These are phyloP conservation scores for Podospora comata DNA, from an alignment of 495 filamentous ascomycete species.

Conservation along the genomic window DNA sequence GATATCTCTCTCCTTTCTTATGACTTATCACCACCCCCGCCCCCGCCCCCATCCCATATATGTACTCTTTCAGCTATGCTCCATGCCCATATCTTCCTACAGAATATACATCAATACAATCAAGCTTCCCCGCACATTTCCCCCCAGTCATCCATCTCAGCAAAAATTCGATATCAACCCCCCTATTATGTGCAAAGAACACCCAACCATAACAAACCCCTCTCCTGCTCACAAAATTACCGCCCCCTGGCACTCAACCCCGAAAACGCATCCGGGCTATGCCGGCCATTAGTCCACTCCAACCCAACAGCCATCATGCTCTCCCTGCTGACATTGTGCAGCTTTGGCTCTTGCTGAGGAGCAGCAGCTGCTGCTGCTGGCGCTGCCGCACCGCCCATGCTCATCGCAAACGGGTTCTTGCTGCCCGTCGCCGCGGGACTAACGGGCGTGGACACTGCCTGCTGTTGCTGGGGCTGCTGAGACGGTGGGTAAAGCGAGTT, in stretches of 20 bases:
- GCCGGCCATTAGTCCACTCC: constrained; percentile 71
- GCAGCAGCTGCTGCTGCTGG: constrained; percentile 16
- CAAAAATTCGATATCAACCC: neutral
- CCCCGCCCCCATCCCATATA: neutral
- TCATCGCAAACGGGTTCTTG: constrained; percentile 49
- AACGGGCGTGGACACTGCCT: constrained; percentile 21
- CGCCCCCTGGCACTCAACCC: constrained; percentile 68
- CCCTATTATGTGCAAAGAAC: constrained; percentile 10
- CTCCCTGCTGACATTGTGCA: constrained; percentile 74
- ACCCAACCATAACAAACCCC: neutral
- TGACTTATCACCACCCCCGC: neutral
- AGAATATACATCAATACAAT: constrained; percentile 1
- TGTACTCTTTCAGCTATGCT: neutral
- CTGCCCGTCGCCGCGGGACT: constrained; percentile 29
- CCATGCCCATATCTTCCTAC: neutral
- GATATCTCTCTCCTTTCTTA: neutral
- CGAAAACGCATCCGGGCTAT: constrained; percentile 97
- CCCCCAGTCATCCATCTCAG: no score
- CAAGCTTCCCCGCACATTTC: neutral
- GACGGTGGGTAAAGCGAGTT: constrained; percentile 22
- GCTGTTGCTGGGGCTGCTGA: constrained; percentile 24
- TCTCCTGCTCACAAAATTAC: constrained; percentile 8
- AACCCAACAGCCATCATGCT: constrained; percentile 74
- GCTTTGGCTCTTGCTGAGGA: constrained; percentile 17
- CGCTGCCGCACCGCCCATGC: constrained; percentile 17